Percentiles rank a stretch among this genome's conserved stretches.
Conservation (phyloP, 768 basidiomycete species). For the Pilatotrama ljubarskyi region DNA sequence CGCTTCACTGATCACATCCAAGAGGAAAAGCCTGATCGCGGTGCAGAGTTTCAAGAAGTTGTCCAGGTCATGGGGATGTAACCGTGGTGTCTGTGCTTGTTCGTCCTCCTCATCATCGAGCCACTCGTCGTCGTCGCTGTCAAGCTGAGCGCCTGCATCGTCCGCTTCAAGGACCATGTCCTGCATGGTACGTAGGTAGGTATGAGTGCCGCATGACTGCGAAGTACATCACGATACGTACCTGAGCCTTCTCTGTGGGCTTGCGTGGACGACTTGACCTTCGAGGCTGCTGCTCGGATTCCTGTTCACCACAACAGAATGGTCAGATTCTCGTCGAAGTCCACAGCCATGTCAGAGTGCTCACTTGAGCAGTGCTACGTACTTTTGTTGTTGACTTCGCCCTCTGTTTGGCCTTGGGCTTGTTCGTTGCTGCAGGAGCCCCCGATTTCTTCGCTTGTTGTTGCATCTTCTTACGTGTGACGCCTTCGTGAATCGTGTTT, state of each 20-base stretch:
- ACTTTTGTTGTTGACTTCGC: no score
- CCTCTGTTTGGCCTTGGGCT: no score
- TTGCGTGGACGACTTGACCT: no score
- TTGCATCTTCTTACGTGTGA: no score
- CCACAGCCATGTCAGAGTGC: no score
- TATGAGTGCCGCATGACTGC: not conserved
- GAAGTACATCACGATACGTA: not conserved
- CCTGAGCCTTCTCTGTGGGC: not conserved
- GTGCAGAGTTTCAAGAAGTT: conserved; percentile 1
- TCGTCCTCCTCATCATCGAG: not conserved
- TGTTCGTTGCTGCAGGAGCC: no score
- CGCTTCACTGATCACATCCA: conserved; percentile 5
- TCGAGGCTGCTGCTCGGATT: no score
- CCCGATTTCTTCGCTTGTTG: no score
- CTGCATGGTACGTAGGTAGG: not conserved
- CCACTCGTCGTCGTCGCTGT: not conserved
- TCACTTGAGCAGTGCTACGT: no score
- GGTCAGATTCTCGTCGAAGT: no score
- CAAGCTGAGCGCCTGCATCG: not conserved
- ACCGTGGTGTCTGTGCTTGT: not conserved
- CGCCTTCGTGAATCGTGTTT: no score
- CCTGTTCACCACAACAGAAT: no score
- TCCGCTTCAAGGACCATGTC: not conserved
- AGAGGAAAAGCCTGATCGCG: conserved; percentile 7
- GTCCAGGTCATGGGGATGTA: conserved; percentile 4